Percentiles rank a stretch among this genome's conserved stretches.
Conservation (phyloP, 106 monocot species). For the Dendrobium officinale region DNA sequence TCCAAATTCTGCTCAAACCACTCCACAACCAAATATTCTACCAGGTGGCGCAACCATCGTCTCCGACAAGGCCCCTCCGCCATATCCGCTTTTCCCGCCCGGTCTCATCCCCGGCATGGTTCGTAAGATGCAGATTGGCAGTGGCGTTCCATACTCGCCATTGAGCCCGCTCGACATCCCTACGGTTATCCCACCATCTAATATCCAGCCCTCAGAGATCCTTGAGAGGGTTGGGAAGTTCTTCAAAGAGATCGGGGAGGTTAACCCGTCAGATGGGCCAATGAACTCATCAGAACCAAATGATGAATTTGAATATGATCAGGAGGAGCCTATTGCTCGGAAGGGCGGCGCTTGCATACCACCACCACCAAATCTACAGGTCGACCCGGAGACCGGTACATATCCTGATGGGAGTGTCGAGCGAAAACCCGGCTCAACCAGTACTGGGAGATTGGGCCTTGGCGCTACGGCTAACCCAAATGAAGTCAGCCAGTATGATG, state of each 20-base stretch:
- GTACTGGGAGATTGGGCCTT: conserved; percentile 64
- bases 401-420: conserved; percentile 65
- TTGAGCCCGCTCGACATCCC: conserved; percentile 94
- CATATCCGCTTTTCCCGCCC: conserved; percentile 92
- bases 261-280: conserved; percentile 76
- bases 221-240: conserved; percentile 70
- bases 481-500: conserved; percentile 86
- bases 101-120: conserved; percentile 99
- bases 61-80: conserved; percentile 47
- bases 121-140: conserved; percentile 92
- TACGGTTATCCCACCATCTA: conserved; percentile 83
- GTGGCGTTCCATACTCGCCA: conserved; percentile 94
- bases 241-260: conserved; percentile 88
- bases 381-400: conserved; percentile 72
- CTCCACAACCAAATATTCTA: conserved; percentile 11
- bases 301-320: conserved; percentile 46
- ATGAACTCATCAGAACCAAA: conserved; percentile 38
- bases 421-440: conserved; percentile 35
- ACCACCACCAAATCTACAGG: conserved; percentile 70
- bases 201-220: conserved; percentile 58
- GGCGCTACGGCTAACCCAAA: conserved; percentile 82
- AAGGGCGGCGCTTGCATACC: conserved; percentile 94
- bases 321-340: conserved; percentile 60
- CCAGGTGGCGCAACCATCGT: conserved; percentile 6
- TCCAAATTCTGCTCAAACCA: conserved; percentile 15